phyloP scores from a whole-genome alignment of 108 stramenopile genomes.

The Cyclostephanos tholiformis region DNA sequence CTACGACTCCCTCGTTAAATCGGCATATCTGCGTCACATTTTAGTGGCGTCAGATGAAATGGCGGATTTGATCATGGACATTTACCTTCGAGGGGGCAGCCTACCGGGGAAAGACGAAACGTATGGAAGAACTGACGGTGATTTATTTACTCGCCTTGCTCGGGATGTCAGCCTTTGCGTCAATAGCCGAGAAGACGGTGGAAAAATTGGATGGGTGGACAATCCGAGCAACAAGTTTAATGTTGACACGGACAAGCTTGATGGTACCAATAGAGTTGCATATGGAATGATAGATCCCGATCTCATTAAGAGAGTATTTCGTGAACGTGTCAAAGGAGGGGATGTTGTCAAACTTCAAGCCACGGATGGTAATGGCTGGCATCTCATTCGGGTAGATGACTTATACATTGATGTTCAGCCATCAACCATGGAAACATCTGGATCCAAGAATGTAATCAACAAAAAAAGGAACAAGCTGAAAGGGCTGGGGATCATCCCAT shows the following conservation, averaged over 20 bases:
- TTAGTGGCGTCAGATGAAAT: slow-evolving; percentile 77
- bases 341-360: slow-evolving; percentile 69
- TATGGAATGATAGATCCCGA: slow-evolving; percentile 59
- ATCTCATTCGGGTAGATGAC: slow-evolving; percentile 77
- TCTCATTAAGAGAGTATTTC: slow-evolving; percentile 60
- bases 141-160: slow-evolving; percentile 69
- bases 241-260: slow-evolving; percentile 7
- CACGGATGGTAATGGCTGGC: slow-evolving; percentile 38
- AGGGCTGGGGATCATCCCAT: slow-evolving; percentile 31
- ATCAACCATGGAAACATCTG: slow-evolving; percentile 1
- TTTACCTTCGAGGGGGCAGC: slow-evolving; percentile 45
- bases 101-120: slow-evolving; percentile 6
- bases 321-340: slow-evolving; percentile 75
- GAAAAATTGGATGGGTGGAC: slow-evolving; percentile 79
- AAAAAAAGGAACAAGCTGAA: slow-evolving; percentile 34
- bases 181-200: slow-evolving; percentile 63
- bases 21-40: slow-evolving; percentile 63
- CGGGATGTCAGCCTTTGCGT: slow-evolving; percentile 67
- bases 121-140: slow-evolving; percentile 46
- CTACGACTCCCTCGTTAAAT: slow-evolving; percentile 46
- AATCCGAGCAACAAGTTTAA: slow-evolving; percentile 36
- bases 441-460: slow-evolving; percentile 40
- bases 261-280: slow-evolving; percentile 32
- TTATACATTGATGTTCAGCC: slow-evolving; percentile 42
- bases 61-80: slow-evolving; percentile 58